Evolutionary conservation across 495 filamentous ascomycete species (phyloP), one percentile per base, ranked within the genome.

Genomic region (Extremus antarcticus): DNA sequence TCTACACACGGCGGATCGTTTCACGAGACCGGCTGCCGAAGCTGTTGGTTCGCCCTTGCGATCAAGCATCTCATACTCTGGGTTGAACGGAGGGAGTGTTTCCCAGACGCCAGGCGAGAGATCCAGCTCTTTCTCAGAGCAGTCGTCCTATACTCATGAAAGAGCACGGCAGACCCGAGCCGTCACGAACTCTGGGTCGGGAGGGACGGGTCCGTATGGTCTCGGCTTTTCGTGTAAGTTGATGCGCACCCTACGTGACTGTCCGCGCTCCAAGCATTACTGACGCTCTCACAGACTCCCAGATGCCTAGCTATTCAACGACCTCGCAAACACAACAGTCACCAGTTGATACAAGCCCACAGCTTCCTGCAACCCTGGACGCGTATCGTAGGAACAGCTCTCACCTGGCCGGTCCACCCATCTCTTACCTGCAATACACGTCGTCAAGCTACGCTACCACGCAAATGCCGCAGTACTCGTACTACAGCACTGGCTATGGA

Each of bases 161-260:
- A 20, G 53, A 25, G 43, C 60, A 50, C 32, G 59, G 38, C 52
- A 53, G 15, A 13, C 47, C 3, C 39, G 57, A 22, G 56, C 57
- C 23, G 39, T 56, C 4, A 57, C 53, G 1, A 43, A 41, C 17
- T 41, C 58, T 2, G 43, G 10, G 8, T 20, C 43, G 11, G 25
- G 25, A 19, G 21, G 25, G 7, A 29, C 53, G 9, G 55, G 64
- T 35, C 64, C 65, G 13, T 66, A 70, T 55, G 69, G 69, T 2
- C 56, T 71, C 52, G 69, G 69, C 16, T 67, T 70, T 41, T 65
- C 66, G 20, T 71, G 68, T 71, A 64, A 57, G 67, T 55, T 3
- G 16, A 29, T n/a, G 24, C 24, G 17, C 25, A 24, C 15, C 13
- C 25, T 54, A 25, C 10, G 24, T 11, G 11, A 38, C 10, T 19